Conservation (phyloP, 2,329 filamentous ascomycete genomes). For the Colletotrichum kahawae region DNA sequence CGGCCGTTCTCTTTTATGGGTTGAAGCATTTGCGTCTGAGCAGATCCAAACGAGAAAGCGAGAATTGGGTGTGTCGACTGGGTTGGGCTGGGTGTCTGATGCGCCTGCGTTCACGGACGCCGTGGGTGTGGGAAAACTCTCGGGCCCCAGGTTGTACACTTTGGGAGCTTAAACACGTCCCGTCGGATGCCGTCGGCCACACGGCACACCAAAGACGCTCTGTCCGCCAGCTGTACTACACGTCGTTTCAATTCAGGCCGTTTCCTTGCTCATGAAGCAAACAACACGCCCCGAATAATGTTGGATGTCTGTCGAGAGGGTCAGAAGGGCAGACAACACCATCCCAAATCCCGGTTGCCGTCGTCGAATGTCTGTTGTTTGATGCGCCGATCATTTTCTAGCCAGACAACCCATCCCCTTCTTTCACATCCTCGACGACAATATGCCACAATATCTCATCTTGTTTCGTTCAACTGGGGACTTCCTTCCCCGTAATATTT, state of each 20-base stretch:
- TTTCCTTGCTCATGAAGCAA: conserved; percentile 9
- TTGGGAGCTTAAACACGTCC: background rate
- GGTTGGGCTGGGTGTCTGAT: background rate
- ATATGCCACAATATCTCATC: background rate
- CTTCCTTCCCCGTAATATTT: background rate
- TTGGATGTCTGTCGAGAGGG: background rate
- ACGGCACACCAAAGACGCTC: conserved; percentile 1
- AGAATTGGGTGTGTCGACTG: background rate
- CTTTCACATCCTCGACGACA: background rate
- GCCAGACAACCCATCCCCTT: background rate
- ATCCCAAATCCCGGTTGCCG: background rate
- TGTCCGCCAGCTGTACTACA: background rate
- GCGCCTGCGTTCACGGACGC: conserved; percentile 5
- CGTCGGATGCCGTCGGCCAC: conserved; percentile 1
- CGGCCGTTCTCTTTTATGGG: conserved; percentile 15
- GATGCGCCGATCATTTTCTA: background rate
- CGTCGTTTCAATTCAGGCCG: conserved; percentile 3
- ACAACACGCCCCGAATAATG: background rate
- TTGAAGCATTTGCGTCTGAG: background rate
- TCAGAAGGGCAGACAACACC: background rate
- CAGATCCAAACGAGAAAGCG: background rate
- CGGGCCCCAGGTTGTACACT: background rate
- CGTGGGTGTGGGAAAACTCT: background rate
- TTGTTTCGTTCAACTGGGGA: conserved; percentile 5
- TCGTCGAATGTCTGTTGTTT: conserved; percentile 12